Percentiles rank a stretch among this genome's conserved stretches.
phyloP scores from a whole-genome alignment of 2,329 filamentous ascomycete genomes.

The Aspergillaceae sp. region DNA sequence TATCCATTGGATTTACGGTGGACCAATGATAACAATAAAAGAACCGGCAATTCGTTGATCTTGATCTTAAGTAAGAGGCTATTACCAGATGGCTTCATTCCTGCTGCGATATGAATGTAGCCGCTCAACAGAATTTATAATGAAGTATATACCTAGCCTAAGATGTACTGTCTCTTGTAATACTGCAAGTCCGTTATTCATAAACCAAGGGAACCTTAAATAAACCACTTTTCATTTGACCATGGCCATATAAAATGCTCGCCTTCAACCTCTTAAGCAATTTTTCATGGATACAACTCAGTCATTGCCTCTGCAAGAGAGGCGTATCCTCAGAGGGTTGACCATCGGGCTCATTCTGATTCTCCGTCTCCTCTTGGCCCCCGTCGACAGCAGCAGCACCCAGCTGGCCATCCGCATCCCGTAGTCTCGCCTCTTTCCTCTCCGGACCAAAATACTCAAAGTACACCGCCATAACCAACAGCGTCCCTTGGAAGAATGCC shows the following conservation, averaged over 20 bases:
- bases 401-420: slow-evolving; percentile 10
- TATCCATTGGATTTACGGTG: neutral
- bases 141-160: no score
- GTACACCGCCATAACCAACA: slow-evolving; percentile 71
- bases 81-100: no score
- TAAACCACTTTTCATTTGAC: neutral
- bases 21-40: no score
- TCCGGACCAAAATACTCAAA: slow-evolving; percentile 47
- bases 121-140: no score
- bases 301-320: slow-evolving; percentile 22
- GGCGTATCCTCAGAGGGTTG: slow-evolving; percentile 28
- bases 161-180: no score
- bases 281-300: neutral
- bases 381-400: no score
- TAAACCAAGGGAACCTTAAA: no score
- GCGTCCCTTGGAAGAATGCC: slow-evolving; percentile 69
- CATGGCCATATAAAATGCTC: neutral
- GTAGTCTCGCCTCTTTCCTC: slow-evolving; percentile 34
- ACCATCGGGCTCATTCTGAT: slow-evolving; percentile 10
- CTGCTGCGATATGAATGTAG: no score
- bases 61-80: no score
- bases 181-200: no score
- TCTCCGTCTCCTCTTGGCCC: slow-evolving; percentile 3
- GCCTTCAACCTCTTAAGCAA: neutral
- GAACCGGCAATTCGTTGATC: no score